Conservation (phyloP, 106 monocot genomes). For the Dioscorea dumetorum region DNA sequence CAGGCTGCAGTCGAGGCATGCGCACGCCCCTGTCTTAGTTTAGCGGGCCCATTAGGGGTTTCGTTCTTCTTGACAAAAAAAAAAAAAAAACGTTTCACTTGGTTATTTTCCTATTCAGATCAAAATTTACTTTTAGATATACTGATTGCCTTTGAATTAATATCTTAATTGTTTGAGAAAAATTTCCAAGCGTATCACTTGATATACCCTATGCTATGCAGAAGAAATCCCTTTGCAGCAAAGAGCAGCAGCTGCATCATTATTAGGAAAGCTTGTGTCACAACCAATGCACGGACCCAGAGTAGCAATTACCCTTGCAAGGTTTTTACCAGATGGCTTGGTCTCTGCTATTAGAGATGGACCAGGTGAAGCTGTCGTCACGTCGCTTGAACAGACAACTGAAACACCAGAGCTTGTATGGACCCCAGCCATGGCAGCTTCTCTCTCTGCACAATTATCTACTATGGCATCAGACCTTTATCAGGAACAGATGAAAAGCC, state of each 20-base stretch:
- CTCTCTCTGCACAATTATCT: slow-evolving; percentile 91
- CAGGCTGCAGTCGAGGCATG: too few species aligned
- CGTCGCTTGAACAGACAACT: slow-evolving; percentile 84
- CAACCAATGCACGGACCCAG: slow-evolving; percentile 99
- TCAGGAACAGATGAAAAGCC: slow-evolving; percentile 82
- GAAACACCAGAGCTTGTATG: slow-evolving; percentile 99
- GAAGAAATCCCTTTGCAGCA: slow-evolving; percentile 90
- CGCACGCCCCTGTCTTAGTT: too few species aligned
- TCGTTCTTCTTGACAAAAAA: too few species aligned
- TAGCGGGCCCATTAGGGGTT: too few species aligned
- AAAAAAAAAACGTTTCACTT: too few species aligned
- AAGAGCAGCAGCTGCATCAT: slow-evolving; percentile 91
- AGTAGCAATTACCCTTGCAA: slow-evolving; percentile 88
- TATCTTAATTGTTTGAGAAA: too few species aligned
- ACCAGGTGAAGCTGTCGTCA: slow-evolving; percentile 91
- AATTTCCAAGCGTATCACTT: too few species aligned
- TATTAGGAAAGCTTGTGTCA: slow-evolving; percentile 88
- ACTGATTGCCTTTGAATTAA: too few species aligned
- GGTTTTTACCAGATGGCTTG: slow-evolving; percentile 97
- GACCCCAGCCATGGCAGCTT: slow-evolving; percentile 98
- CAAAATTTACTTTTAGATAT: too few species aligned
- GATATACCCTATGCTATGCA: slow-evolving; percentile 24
- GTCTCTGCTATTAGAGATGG: slow-evolving; percentile 90
- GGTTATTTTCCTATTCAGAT: too few species aligned
- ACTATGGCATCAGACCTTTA: slow-evolving; percentile 98